Evolutionary conservation across 192 early-diverging fungal species (phyloP).

Genomic region (Podila epigama): DNA sequence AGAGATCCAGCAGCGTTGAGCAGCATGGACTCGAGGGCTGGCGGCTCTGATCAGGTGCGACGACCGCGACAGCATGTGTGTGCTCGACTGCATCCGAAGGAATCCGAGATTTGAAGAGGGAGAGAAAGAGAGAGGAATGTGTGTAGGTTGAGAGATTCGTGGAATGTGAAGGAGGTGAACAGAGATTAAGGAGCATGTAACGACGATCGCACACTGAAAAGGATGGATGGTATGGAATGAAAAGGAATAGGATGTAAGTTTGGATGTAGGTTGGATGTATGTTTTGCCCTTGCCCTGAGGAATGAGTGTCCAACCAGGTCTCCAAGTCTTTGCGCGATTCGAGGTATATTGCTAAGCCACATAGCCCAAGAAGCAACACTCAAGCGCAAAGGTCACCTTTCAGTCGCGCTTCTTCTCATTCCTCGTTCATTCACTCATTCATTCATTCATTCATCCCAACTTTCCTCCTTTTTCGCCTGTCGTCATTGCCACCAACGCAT

Average conservation of each 20-base stretch:
- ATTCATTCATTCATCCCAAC: not conserved
- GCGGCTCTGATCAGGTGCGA: slow-evolving; percentile 42
- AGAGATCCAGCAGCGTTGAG: slow-evolving; percentile 4
- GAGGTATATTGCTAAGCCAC: not conserved
- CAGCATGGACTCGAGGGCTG: slow-evolving; percentile 7
- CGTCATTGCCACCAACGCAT: not conserved
- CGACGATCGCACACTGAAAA: too few species aligned
- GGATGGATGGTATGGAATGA: not conserved
- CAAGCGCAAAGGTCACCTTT: not conserved
- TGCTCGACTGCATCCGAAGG: slow-evolving; percentile 1
- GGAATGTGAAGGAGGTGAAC: too few species aligned
- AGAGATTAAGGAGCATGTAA: not conserved
- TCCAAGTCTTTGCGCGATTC: not conserved
- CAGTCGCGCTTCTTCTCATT: not conserved
- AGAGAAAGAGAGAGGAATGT: not conserved
- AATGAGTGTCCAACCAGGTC: not conserved
- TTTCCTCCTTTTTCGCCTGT: not conserved
- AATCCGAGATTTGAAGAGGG: not conserved
- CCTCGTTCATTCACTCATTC: not conserved
- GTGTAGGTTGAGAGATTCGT: too few species aligned
- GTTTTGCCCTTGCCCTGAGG: not conserved
- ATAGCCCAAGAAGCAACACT: too few species aligned
- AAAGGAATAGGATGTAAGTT: not conserved
- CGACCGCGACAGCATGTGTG: slow-evolving; percentile 7
- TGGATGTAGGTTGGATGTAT: too few species aligned